Base-by-base conservation (phyloP, 2,329 filamentous ascomycete genomes). In the Aaosphaeria pasadenensis region DNA sequence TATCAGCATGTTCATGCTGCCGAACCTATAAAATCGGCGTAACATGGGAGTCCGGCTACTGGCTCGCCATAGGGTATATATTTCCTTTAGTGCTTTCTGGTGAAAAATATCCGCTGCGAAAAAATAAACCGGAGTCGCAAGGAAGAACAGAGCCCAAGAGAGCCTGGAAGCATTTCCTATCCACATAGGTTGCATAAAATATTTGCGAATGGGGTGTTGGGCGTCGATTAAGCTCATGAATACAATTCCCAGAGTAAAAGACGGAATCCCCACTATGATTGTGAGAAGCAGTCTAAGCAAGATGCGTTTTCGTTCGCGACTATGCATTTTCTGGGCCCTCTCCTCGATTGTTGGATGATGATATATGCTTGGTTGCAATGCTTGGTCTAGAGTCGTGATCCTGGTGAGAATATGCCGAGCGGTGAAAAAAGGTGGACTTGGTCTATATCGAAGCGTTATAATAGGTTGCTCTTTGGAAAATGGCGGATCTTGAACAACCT, bases 1-100 rank as follows among this genome's bases (percentile, higher is more conserved):
- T 71, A 96, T 91, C 50, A 96, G 80, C 74, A 95, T 87, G 64
- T 95, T 95, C 91, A 96, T 96, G 74, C 91, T 96, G 6, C 91
- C 91, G 62, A 96, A 96, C n/a, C 88, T 85, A 67, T 91, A 90
- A 62, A 96, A 91, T 11, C 91, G 79, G 57, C 86, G 81, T 11
- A 88, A 59, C 4, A 95, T 66, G 0, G 89, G 88, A 1, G 86
- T 86, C 35, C 80, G 82, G 64, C 89, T 95, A 30, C 84, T 82
- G 2, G 75, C 83, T 24, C 87, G 80, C 91, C 91, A 96, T 53
- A 96, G 76, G 0, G 84, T 79, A 51, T 78, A 77, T 9, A 96
- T 73, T 60, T 96, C 91, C 65, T 91, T 94, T 56, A 91, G 66
- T 0, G 89, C 88, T 38, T 88, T 81, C 9, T 78, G 71, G 63